Percentiles rank a stretch among this genome's conserved stretches.
phyloP scores from a whole-genome alignment of 768 basidiomycete species.

The Podaxis sp. region DNA sequence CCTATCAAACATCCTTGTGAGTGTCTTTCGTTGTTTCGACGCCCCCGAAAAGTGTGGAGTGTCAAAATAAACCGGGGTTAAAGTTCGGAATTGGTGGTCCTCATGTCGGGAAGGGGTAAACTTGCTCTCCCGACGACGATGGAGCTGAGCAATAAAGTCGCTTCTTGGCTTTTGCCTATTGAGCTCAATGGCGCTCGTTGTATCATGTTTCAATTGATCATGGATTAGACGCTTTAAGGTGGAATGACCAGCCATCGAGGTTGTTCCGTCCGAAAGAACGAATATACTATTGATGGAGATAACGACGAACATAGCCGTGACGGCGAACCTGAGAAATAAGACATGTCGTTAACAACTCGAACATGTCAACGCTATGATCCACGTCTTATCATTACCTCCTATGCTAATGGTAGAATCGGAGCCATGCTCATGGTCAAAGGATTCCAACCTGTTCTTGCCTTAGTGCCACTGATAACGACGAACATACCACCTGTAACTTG shows the following conservation, averaged over 20 bases:
- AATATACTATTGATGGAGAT: constrained; percentile 8
- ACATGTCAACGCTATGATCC: not conserved
- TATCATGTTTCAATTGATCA: not conserved
- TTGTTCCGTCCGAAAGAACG: constrained; percentile 10
- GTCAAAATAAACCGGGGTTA: not conserved
- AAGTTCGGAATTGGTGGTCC: not conserved
- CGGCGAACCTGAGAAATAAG: not conserved
- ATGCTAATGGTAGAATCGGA: not conserved
- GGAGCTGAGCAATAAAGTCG: not conserved
- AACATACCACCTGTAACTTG: not conserved
- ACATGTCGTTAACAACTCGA: not conserved
- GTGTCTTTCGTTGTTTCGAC: not conserved
- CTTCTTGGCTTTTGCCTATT: not conserved
- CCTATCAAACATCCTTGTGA: not conserved
- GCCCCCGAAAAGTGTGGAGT: not conserved
- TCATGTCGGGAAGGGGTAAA: constrained; percentile 1
- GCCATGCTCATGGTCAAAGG: not conserved
- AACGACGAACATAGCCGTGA: constrained; percentile 5
- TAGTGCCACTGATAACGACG: not conserved
- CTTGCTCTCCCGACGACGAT: not conserved
- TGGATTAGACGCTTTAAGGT: not conserved
- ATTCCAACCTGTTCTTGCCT: not conserved
- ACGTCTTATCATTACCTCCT: no score
- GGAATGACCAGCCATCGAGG: not conserved
- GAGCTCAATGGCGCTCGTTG: not conserved